phyloP scores from a whole-genome alignment of 2,329 filamentous ascomycete species.

The Cadophora sp. region DNA sequence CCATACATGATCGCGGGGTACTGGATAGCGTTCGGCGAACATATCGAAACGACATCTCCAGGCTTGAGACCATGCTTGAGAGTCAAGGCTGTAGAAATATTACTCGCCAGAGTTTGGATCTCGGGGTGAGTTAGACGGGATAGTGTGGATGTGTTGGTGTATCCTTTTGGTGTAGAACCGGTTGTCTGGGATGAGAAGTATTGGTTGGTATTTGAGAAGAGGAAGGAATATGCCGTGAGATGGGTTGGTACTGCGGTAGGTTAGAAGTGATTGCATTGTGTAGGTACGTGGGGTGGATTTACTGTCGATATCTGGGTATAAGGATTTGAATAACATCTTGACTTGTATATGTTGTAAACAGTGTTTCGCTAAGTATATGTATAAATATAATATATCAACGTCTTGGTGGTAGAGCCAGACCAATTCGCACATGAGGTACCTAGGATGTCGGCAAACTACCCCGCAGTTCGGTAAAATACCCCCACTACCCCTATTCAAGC shows the following conservation, averaged over 20 bases:
- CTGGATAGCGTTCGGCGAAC: constrained; percentile 68
- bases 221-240: not conserved
- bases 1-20: constrained; percentile 68
- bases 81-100: constrained; percentile 10
- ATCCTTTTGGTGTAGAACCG: not conserved
- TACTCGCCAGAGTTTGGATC: constrained; percentile 1
- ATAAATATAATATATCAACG: not conserved
- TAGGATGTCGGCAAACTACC: not conserved
- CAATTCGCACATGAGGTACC: not conserved
- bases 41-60: constrained; percentile 63
- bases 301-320: not conserved
- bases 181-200: not conserved
- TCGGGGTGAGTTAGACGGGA: not conserved
- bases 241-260: not conserved
- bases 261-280: not conserved
- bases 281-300: too few relatives aligned
- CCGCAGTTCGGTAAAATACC: constrained; percentile 7
- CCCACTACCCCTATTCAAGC: constrained; percentile 6
- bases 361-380: not conserved
- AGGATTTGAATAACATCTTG: constrained; percentile 10
- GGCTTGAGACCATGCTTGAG: constrained; percentile 30
- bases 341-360: not conserved
- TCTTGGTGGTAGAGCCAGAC: not conserved
- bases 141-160: not conserved
- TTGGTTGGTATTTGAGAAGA: not conserved